Conservation (phyloP, 73 alveolate species). For the Paraurostyla sp. region DNA sequence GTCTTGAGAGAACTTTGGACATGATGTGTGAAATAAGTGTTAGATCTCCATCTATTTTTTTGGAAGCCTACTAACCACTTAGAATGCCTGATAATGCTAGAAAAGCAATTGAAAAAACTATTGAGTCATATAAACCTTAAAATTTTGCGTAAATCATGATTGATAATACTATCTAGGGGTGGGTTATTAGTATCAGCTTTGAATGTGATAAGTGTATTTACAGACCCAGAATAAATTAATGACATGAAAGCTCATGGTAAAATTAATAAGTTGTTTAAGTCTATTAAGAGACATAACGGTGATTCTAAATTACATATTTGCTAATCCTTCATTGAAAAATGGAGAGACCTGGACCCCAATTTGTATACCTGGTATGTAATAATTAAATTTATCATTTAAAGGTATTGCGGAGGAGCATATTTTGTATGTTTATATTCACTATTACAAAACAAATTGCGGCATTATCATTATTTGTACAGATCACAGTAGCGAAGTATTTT, state of each 20-base stretch:
- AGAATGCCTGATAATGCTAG: constrained; percentile 57
- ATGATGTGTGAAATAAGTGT: constrained; percentile 77
- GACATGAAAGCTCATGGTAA: constrained; percentile 51
- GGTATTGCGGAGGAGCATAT: constrained; percentile 68
- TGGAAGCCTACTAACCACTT: constrained; percentile 68
- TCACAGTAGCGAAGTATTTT: constrained; percentile 53
- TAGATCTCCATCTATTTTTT: constrained; percentile 61
- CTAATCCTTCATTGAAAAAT: constrained; percentile 65
- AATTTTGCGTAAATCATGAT: constrained; percentile 53
- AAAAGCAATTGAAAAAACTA: constrained; percentile 24
- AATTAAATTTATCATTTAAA: not conserved
- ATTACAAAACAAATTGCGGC: constrained; percentile 53
- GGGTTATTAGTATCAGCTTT: constrained; percentile 65
- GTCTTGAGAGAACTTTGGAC: constrained; percentile 74
- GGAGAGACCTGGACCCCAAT: constrained; percentile 77
- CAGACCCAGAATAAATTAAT: constrained; percentile 40
- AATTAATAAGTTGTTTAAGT: constrained; percentile 29
- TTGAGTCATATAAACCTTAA: constrained; percentile 53
- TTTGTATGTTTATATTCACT: constrained; percentile 65
- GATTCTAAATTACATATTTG: constrained; percentile 65
- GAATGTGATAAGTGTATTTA: constrained; percentile 35
- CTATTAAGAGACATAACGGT: constrained; percentile 66
- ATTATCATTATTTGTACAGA: constrained; percentile 61
- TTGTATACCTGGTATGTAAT: constrained; percentile 66
- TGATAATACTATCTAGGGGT: constrained; percentile 8